Evolutionary conservation across 257 asterid species (phyloP).

Genomic region (Knoxia roxburghii): DNA sequence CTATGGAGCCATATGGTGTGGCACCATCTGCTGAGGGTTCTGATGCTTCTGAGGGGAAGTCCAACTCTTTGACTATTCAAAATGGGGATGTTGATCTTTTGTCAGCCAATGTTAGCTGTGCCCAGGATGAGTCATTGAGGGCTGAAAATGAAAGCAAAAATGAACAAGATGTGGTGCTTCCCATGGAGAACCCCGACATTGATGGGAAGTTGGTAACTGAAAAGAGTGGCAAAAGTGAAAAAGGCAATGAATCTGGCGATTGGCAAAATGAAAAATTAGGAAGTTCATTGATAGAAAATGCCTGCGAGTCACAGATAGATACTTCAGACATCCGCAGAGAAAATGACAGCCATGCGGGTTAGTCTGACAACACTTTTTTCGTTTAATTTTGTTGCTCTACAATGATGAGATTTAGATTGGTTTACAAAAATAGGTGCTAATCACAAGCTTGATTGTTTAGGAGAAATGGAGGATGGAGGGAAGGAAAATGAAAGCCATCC

Average conservation of each 20-base stretch:
- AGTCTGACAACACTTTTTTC: conserved; percentile 15
- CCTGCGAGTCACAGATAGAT: neutral
- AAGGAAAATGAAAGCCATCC: conserved; percentile 15
- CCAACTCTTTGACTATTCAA: conserved; percentile 14
- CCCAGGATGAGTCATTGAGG: conserved; percentile 10
- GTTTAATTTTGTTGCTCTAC: neutral
- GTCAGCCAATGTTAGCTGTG: conserved; percentile 10
- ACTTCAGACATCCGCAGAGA: conserved; percentile 11
- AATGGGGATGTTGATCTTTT: conserved; percentile 8
- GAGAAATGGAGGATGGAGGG: neutral
- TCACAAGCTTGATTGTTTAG: neutral
- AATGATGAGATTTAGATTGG: neutral
- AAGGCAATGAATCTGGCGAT: conserved; percentile 2
- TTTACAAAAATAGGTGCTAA: neutral
- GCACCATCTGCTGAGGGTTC: conserved; percentile 15
- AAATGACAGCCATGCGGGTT: conserved; percentile 11
- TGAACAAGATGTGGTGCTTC: conserved; percentile 11
- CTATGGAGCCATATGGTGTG: conserved; percentile 15
- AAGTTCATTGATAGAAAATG: conserved; percentile 8
- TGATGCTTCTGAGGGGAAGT: conserved; percentile 14
- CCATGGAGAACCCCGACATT: conserved; percentile 5
- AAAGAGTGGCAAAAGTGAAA: neutral
- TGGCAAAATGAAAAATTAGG: neutral
- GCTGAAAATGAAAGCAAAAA: neutral
- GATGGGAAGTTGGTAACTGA: conserved; percentile 7